phyloP scores from a whole-genome alignment of 441 rosid genomes.

The Erodium chrysanthum region DNA sequence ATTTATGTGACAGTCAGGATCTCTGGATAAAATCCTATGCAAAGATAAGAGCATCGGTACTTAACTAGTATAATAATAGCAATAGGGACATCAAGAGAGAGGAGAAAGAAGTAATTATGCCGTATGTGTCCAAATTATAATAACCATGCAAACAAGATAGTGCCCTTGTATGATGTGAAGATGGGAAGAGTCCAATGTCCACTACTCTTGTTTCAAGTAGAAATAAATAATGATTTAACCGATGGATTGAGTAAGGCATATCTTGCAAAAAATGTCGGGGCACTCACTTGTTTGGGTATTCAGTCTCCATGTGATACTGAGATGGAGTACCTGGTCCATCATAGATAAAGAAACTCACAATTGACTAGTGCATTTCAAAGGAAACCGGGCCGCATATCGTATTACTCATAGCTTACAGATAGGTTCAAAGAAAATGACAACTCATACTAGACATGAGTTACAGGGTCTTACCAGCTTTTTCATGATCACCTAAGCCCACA shows the following conservation, averaged over 20 bases:
- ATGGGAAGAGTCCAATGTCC: background rate
- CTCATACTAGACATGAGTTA: constrained; percentile 19
- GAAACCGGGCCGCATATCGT: constrained; percentile 4
- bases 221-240: background rate
- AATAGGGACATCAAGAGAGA: background rate
- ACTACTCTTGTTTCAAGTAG: background rate
- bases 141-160: background rate
- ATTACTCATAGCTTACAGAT: constrained; percentile 1
- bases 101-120: constrained; percentile 8
- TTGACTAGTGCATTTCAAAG: background rate
- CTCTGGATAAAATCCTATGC: constrained; percentile 23
- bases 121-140: background rate
- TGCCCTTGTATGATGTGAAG: background rate
- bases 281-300: constrained; percentile 42
- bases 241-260: background rate
- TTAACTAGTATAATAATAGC: constrained; percentile 8
- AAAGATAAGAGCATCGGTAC: constrained; percentile 18
- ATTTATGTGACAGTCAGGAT: constrained; percentile 23
- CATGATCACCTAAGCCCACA: constrained; percentile 20
- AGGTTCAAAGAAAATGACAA: background rate
- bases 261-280: background rate
- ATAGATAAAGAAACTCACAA: background rate
- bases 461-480: constrained; percentile 30
- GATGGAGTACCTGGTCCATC: constrained; percentile 36
- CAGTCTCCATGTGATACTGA: constrained; percentile 27